Conservation (phyloP, 2,329 filamentous ascomycete genomes). For the Camillea tinctor region DNA sequence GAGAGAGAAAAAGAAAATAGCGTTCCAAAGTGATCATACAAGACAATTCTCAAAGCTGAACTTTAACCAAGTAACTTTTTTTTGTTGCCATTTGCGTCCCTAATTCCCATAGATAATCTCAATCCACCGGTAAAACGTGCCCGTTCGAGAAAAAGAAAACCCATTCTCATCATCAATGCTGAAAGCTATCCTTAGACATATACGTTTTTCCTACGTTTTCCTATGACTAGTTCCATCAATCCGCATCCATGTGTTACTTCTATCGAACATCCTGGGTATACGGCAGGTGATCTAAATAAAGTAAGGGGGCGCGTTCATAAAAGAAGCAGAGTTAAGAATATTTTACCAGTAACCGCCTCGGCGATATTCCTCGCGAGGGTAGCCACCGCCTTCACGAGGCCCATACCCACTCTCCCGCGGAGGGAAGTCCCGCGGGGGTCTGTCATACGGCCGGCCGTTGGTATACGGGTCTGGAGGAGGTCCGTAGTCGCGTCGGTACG, state of each 20-base stretch:
- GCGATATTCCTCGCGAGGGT: conserved; percentile 35
- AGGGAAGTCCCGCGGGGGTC: conserved; percentile 50
- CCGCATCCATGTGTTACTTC: conserved; percentile 7
- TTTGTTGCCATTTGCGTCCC: background rate
- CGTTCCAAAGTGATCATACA: background rate
- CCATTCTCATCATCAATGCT: background rate
- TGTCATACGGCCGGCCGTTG: conserved; percentile 58
- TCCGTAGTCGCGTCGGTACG: conserved; percentile 66
- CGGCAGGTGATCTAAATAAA: conserved; percentile 31
- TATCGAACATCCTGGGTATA: conserved; percentile 6
- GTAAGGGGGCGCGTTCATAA: conserved; percentile 32
- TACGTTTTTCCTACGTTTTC: too few species aligned
- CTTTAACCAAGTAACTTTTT: background rate
- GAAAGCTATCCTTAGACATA: background rate
- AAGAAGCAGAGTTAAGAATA: conserved; percentile 23
- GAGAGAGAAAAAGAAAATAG: background rate
- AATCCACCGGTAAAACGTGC: conserved; percentile 4
- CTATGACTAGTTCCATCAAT: conserved; percentile 1
- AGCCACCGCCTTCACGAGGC: conserved; percentile 31
- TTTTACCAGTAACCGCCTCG: conserved; percentile 37
- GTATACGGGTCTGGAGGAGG: conserved; percentile 62
- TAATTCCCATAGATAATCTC: conserved; percentile 13
- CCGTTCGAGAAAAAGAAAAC: background rate
- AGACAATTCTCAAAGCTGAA: background rate
- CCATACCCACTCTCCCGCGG: conserved; percentile 51